phyloP scores from a whole-genome alignment of 2,329 filamentous ascomycete genomes.

The Sphaceloma murrayae region DNA sequence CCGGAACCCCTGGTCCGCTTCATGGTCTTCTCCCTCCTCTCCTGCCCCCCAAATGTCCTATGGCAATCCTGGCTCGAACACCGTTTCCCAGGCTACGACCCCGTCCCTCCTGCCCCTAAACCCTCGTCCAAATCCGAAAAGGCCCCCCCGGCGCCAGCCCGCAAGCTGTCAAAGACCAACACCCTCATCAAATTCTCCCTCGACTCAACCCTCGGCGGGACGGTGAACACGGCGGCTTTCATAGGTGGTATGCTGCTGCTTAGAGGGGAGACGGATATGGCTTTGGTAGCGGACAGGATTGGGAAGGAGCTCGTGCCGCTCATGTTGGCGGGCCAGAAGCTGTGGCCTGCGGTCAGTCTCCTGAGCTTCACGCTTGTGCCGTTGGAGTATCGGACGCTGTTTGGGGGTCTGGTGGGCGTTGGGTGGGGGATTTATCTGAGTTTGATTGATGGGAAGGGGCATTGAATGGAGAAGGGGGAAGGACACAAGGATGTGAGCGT shows the following conservation, averaged over 20 bases:
- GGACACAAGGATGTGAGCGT: not conserved
- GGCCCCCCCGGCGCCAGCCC: conserved; percentile 7
- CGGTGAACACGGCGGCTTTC: conserved; percentile 56
- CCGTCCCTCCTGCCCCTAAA: conserved; percentile 26
- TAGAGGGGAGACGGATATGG: conserved; percentile 26
- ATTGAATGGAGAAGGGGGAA: not conserved
- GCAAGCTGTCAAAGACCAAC: conserved; percentile 47
- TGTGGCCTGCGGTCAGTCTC: conserved; percentile 62
- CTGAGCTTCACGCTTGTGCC: conserved; percentile 63
- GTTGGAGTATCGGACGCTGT: conserved; percentile 59
- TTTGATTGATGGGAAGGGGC: conserved; percentile 31
- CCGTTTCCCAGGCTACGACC: conserved; percentile 55
- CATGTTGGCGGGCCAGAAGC: conserved; percentile 57
- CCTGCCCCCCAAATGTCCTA: conserved; percentile 71
- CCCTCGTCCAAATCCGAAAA: conserved; percentile 12
- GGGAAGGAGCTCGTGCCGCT: conserved; percentile 36
- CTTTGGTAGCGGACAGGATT: not conserved
- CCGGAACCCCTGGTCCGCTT: conserved; percentile 65
- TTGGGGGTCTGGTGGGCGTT: conserved; percentile 63
- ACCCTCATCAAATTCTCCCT: conserved; percentile 57
- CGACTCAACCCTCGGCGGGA: conserved; percentile 59
- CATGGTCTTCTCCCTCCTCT: conserved; percentile 60
- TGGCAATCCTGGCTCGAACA: conserved; percentile 77
- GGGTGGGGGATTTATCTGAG: conserved; percentile 69
- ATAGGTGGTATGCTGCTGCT: conserved; percentile 50